Conservation (phyloP, 1,284 basidiomycete genomes). For the Albatrellus sp. region DNA sequence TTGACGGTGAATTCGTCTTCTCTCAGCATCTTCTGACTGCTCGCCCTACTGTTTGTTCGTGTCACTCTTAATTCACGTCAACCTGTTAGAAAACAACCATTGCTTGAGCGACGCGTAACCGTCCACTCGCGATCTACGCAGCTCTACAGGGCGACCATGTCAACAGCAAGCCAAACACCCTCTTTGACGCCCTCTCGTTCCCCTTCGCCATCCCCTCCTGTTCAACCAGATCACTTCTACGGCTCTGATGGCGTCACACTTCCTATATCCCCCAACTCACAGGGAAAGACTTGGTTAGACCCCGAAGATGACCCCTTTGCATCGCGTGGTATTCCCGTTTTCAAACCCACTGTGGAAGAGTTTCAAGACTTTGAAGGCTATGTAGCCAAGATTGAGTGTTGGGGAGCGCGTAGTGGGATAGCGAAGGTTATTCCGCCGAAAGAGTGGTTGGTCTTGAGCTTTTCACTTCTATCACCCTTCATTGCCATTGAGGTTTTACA, state of each 20-base stretch:
- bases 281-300: constrained; percentile 51
- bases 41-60: neutral
- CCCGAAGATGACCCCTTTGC: constrained; percentile 80
- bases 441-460: constrained; percentile 60
- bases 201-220: constrained; percentile 32
- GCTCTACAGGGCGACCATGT: constrained; percentile 5
- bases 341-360: constrained; percentile 82
- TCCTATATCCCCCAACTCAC: constrained; percentile 44
- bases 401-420: constrained; percentile 83
- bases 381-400: constrained; percentile 74
- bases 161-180: constrained; percentile 20
- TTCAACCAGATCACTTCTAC: constrained; percentile 78
- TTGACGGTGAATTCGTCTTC: neutral
- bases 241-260: constrained; percentile 37
- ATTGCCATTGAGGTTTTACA: neutral
- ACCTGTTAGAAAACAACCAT: neutral
- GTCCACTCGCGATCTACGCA: neutral
- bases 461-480: constrained; percentile 2
- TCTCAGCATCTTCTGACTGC: neutral
- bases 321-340: constrained; percentile 84
- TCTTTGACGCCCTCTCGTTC: constrained; percentile 44
- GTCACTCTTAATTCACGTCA: neutral
- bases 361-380: constrained; percentile 85
- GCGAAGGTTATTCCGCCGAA: constrained; percentile 89
- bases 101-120: neutral